A percentile compares a stretch with the other conserved stretches of the same genome.
Conservation (phyloP, 2,329 filamentous ascomycete genomes). For the Gnomoniopsis smithogilvyi region DNA sequence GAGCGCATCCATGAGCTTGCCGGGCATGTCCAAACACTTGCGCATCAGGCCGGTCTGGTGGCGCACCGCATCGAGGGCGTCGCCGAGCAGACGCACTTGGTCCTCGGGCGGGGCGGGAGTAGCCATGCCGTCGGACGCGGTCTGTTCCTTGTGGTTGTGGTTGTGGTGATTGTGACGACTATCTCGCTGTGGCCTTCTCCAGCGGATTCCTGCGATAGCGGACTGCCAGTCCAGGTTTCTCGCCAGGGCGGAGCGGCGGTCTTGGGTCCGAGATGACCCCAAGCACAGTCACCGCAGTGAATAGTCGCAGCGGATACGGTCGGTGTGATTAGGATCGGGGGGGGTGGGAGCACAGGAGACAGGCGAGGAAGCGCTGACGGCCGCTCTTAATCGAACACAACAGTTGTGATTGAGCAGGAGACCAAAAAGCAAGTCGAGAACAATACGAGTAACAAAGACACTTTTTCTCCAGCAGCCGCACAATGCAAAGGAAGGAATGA, state of each 20-base stretch:
- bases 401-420: neutral
- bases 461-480: neutral
- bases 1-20: slow-evolving; percentile 98
- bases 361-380: neutral
- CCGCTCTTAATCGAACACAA: neutral
- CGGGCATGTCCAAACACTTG: slow-evolving; percentile 93
- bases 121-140: slow-evolving; percentile 28
- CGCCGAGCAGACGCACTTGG: slow-evolving; percentile 90
- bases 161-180: neutral
- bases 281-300: neutral
- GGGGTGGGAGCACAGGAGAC: neutral
- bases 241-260: neutral
- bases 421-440: neutral
- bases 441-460: neutral
- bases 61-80: slow-evolving; percentile 92
- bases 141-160: neutral
- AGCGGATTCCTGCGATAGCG: neutral
- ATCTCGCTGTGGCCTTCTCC: neutral
- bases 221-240: neutral
- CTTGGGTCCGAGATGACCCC: neutral
- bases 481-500: neutral
- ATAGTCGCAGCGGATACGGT: neutral
- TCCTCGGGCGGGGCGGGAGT: slow-evolving; percentile 68
- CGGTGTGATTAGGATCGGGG: neutral
- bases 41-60: slow-evolving; percentile 97